Evolutionary conservation across 345 rosid genomes (phyloP).

Genomic region (Syzygium aromaticum): DNA sequence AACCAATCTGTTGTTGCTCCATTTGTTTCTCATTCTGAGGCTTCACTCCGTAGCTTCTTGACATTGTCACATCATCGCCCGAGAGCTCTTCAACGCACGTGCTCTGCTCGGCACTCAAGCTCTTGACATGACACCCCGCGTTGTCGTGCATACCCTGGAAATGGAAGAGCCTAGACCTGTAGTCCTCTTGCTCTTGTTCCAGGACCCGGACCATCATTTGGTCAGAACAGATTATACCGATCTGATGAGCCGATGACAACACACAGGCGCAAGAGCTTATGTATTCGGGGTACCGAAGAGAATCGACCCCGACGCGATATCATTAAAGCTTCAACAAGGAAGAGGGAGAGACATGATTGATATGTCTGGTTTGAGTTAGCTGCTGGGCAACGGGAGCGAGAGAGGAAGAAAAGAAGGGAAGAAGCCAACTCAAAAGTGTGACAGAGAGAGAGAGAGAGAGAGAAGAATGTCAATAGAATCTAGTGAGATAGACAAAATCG

Average conservation of each 20-base stretch:
- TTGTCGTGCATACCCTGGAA: conserved; percentile 45
- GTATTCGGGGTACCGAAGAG: neutral
- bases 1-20: conserved; percentile 15
- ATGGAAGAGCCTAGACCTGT: conserved; percentile 47
- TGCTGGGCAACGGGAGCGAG: neutral
- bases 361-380: neutral
- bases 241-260: neutral
- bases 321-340: neutral
- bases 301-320: neutral
- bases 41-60: conserved; percentile 14
- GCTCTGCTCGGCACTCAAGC: conserved; percentile 31
- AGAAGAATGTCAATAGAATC: neutral
- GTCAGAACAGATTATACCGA: neutral
- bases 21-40: neutral
- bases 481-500: neutral
- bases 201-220: conserved; percentile 42
- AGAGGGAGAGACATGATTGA: neutral
- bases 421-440: neutral
- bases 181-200: conserved; percentile 47
- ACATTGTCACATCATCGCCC: conserved; percentile 8
- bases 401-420: neutral
- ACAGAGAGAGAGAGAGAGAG: neutral
- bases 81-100: conserved; percentile 14
- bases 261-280: neutral
- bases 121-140: conserved; percentile 31